Conservation (phyloP, 495 filamentous ascomycete species). For the Hypoxylon intermedium region DNA sequence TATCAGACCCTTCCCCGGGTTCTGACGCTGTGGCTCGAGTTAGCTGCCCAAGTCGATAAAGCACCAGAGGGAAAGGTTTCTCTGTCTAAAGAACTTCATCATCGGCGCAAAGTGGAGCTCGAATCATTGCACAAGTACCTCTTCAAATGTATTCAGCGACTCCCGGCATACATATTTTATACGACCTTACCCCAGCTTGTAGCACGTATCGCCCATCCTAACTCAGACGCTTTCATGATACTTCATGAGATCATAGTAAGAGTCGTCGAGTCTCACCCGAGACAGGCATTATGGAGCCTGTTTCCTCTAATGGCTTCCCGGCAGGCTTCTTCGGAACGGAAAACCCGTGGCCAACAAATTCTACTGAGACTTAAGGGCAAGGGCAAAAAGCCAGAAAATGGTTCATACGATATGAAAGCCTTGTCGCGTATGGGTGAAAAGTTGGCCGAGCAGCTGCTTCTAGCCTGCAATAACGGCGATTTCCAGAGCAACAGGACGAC, state of each 20-base stretch:
- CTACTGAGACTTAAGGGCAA: slow-evolving; percentile 51
- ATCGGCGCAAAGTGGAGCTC: slow-evolving; percentile 66
- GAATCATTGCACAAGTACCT: slow-evolving; percentile 74
- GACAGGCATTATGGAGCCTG: slow-evolving; percentile 92
- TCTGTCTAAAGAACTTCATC: slow-evolving; percentile 63
- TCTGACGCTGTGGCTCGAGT: slow-evolving; percentile 91
- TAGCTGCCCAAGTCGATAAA: slow-evolving; percentile 76
- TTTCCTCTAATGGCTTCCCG: slow-evolving; percentile 73
- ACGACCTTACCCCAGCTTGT: slow-evolving; percentile 92
- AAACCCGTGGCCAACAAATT: slow-evolving; percentile 59
- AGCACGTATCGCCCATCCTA: slow-evolving; percentile 87
- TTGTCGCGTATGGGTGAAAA: slow-evolving; percentile 81
- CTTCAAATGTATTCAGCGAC: slow-evolving; percentile 71
- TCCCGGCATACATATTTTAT: slow-evolving; percentile 90
- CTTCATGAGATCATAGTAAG: slow-evolving; percentile 81
- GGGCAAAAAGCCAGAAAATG: slow-evolving; percentile 46
- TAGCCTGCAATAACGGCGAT: slow-evolving; percentile 79
- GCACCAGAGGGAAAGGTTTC: slow-evolving; percentile 71
- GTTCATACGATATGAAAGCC: slow-evolving; percentile 61
- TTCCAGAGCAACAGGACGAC: slow-evolving; percentile 69
- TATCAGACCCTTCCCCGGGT: slow-evolving; percentile 91
- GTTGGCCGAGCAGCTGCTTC: slow-evolving; percentile 81
- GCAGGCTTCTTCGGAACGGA: slow-evolving; percentile 56
- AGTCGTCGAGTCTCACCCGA: slow-evolving; percentile 78
- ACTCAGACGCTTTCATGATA: slow-evolving; percentile 73